Evolutionary conservation across 2,329 filamentous ascomycete genomes (phyloP), one percentile per base, ranked within the genome.

Genomic region (Verticillium longisporum): DNA sequence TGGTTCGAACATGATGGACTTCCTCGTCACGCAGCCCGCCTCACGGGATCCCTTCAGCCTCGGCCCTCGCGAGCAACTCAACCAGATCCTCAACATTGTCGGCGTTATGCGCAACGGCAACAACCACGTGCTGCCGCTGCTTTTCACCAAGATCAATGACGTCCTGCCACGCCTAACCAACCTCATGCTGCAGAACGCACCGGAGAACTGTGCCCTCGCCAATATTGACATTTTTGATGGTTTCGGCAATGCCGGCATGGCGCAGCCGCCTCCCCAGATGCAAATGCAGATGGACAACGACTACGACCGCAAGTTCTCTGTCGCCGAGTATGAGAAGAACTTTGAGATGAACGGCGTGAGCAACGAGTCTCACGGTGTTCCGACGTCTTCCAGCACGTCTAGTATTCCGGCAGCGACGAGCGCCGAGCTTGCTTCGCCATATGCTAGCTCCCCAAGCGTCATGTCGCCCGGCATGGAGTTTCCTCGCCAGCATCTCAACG

Each of bases 111-210:
- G 90, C n/a, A 88, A 85, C 61, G 90, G 90, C 6, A 83, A 93
- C 61, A 83, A 88, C 64, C 88, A 89, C 58, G 95, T 92, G 70
- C 78, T 94, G 14, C 91, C 91, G 2, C 80, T 96, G 0, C 80
- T 96, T 1, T 75, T 95, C 60, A 84, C 83, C 71, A 95, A 94
- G 75, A 83, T 94, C 45, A 82, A 88, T 63, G 89, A 94, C 53
- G 81, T 88, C 3, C 76, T 93, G 3, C 88, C 89, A 7, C 80
- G 80, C 14, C 76, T 88, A 15, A 78, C 80, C 61, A 85, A 82
- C 65, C 86, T 85, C 1, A 82, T 85, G 77, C 78, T 88, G 14
- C 81, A 83, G 63, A 82, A 82, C 18, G 77, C 82, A 0, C 85
- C 86, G 0, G 85, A 88, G 57, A 83, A 77, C 50, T 67, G 77